A percentile compares a stretch with the other conserved stretches of the same genome.
Conservation (phyloP, 768 basidiomycete genomes). For the Russula virescens region DNA sequence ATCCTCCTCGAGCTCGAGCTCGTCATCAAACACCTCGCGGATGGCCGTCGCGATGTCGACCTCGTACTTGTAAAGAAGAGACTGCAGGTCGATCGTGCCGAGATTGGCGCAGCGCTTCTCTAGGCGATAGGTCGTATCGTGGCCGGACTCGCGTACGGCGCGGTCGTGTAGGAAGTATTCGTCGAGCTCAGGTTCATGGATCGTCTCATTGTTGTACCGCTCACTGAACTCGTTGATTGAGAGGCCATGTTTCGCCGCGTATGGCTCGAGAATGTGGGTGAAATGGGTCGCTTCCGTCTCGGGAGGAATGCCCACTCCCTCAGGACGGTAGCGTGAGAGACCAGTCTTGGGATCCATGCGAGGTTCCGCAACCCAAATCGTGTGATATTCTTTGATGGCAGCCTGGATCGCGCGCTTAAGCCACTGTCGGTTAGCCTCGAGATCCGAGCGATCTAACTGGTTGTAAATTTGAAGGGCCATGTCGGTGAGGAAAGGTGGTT, state of each 20-base stretch:
- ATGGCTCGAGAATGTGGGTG: conserved; percentile 95
- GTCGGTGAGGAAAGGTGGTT: conserved; percentile 98
- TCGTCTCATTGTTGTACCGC: conserved; percentile 79
- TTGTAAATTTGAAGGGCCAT: conserved; percentile 98
- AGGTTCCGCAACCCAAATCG: conserved; percentile 92
- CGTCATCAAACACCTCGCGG: conserved; percentile 89
- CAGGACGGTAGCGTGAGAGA: conserved; percentile 89
- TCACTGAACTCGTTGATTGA: conserved; percentile 96
- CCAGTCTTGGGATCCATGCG: conserved; percentile 94
- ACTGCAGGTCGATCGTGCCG: conserved; percentile 92
- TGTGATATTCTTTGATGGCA: conserved; percentile 98
- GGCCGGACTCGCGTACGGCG: conserved; percentile 92
- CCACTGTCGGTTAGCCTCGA: conserved; percentile 80
- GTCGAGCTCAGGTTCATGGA: conserved; percentile 85
- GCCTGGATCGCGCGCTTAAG: conserved; percentile 94
- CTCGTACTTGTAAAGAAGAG: conserved; percentile 97
- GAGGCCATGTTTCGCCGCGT: conserved; percentile 84
- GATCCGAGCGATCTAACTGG: conserved; percentile 82
- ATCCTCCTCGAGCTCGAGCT: conserved; percentile 87
- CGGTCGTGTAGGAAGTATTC: conserved; percentile 98
- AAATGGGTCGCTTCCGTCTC: conserved; percentile 99
- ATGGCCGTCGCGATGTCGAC: conserved; percentile 98
- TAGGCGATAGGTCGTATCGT: conserved; percentile 95
- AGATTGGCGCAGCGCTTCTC: conserved; percentile 97
- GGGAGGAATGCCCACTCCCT: conserved; percentile 92